phyloP scores from a whole-genome alignment of 2,329 filamentous ascomycete species.

The Drechslerella dactyloides region DNA sequence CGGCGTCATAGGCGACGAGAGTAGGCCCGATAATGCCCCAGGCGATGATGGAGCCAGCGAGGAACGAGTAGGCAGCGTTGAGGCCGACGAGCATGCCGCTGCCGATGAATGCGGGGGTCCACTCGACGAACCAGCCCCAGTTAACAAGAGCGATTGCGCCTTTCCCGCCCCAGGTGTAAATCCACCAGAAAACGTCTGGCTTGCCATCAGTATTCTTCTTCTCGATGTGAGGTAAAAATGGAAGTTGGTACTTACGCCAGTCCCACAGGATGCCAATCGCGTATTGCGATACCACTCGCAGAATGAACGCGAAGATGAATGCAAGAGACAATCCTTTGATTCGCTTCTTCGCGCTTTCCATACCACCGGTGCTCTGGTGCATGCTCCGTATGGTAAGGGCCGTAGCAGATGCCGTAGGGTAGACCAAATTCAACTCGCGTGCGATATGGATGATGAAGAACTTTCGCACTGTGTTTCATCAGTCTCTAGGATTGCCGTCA shows the following conservation, averaged over 20 bases:
- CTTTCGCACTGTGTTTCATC: constrained; percentile 62
- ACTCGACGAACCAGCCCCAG: constrained; percentile 69
- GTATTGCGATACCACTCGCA: constrained; percentile 67
- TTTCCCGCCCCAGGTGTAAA: constrained; percentile 65
- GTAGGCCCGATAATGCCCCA: constrained; percentile 63
- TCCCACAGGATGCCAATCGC: constrained; percentile 68
- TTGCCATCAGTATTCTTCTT: constrained; percentile 27
- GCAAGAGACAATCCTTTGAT: constrained; percentile 64
- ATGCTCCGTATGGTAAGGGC: constrained; percentile 69
- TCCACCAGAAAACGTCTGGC: constrained; percentile 59
- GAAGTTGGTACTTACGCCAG: constrained; percentile 58
- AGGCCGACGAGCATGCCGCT: constrained; percentile 67
- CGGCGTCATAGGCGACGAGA: constrained; percentile 51
- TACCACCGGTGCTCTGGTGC: constrained; percentile 62
- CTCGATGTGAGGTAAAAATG: constrained; percentile 54
- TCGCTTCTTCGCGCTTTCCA: constrained; percentile 63
- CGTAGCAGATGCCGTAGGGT: constrained; percentile 67
- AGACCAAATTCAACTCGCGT: constrained; percentile 67
- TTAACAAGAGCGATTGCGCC: constrained; percentile 64
- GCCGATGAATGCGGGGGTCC: constrained; percentile 68
- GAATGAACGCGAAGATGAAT: constrained; percentile 63
- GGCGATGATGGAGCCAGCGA: constrained; percentile 64
- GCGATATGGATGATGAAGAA: constrained; percentile 73
- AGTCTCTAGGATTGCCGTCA: constrained; percentile 31
- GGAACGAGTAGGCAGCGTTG: constrained; percentile 67